These are phyloP conservation scores for Cardiospermum halicacabum DNA, from an alignment of 345 rosid genomes.

Conservation along the genomic window DNA sequence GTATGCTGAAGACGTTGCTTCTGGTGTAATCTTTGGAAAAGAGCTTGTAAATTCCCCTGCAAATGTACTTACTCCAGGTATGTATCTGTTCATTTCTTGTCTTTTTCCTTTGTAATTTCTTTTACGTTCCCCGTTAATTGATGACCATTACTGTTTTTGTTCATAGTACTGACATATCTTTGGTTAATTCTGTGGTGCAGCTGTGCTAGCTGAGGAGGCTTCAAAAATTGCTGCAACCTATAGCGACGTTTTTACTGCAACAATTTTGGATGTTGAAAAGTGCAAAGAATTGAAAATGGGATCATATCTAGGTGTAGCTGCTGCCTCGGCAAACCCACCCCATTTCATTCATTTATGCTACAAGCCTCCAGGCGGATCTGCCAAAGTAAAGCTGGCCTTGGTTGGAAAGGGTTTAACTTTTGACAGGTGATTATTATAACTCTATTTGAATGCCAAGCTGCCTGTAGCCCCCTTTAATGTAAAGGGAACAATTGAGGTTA, in stretches of 20 bases:
- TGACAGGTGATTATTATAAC: slow-evolving; percentile 58
- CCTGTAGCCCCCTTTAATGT: neutral
- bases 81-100: slow-evolving; percentile 18
- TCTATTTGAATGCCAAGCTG: neutral
- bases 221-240: slow-evolving; percentile 62
- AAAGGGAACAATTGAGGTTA: neutral
- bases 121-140: neutral
- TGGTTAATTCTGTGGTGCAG: slow-evolving; percentile 36
- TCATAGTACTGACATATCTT: neutral
- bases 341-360: slow-evolving; percentile 84
- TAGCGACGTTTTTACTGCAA: slow-evolving; percentile 77
- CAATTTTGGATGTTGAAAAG: slow-evolving; percentile 64
- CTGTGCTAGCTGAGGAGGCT: slow-evolving; percentile 78
- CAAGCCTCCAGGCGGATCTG: slow-evolving; percentile 61
- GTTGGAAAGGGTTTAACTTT: slow-evolving; percentile 94
- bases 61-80: slow-evolving; percentile 93
- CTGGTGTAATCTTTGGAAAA: slow-evolving; percentile 70
- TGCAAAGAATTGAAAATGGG: slow-evolving; percentile 95
- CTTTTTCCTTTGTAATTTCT: too few relatives aligned
- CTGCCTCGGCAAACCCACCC: slow-evolving; percentile 83
- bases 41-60: slow-evolving; percentile 93
- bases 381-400: slow-evolving; percentile 72
- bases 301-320: slow-evolving; percentile 89
- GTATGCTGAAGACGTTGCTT: slow-evolving; percentile 73
- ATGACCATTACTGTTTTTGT: neutral